Evolutionary conservation across 345 rosid genomes (phyloP).

Genomic region (Raphanus raphanistrum): DNA sequence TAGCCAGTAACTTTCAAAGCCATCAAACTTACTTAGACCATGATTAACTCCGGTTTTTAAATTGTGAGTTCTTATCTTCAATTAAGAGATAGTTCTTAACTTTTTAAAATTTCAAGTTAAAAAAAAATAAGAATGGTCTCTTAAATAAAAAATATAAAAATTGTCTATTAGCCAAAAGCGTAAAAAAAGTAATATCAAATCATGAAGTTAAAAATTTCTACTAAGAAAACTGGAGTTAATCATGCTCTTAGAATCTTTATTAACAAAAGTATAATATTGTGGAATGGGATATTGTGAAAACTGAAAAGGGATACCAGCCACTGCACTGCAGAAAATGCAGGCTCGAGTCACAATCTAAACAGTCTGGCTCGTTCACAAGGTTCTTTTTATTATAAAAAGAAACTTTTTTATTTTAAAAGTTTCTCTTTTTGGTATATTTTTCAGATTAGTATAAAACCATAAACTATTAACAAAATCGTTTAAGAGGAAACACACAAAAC

Average conservation of each 20-base stretch:
- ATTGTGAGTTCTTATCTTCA: too few species aligned
- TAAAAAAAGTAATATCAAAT: too few species aligned
- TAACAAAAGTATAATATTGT: background rate
- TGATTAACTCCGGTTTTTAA: too few species aligned
- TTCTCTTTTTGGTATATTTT: background rate
- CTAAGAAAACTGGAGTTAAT: too few species aligned
- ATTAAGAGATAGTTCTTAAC: too few species aligned
- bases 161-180: too few species aligned
- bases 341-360: conserved; percentile 7
- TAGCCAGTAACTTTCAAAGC: background rate
- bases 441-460: background rate
- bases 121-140: too few species aligned
- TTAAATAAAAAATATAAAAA: too few species aligned
- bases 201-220: too few species aligned
- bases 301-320: background rate
- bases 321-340: conserved; percentile 14
- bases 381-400: background rate
- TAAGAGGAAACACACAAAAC: background rate
- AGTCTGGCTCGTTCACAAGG: conserved; percentile 19
- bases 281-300: background rate
- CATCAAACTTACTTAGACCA: background rate
- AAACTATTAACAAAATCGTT: background rate
- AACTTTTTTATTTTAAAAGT: background rate
- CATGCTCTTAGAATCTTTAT: background rate
- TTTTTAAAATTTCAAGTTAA: too few species aligned